Base-by-base conservation (phyloP, 2,329 filamentous ascomycete species). In the Sphaerulina musiva region DNA sequence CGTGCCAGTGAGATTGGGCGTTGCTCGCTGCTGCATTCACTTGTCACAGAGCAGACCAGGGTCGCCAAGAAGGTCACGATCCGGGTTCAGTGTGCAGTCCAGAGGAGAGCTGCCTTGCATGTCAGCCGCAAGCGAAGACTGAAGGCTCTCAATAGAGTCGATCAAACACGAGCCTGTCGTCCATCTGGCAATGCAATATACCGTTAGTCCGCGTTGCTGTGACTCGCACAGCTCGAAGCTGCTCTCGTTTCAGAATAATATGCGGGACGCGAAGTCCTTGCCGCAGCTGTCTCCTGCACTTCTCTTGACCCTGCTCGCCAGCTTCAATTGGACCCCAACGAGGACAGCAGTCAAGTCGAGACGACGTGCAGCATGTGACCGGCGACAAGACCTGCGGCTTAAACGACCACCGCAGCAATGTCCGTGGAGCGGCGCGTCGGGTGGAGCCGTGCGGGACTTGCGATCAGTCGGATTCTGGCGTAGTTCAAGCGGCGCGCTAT, bases 221-320 rank as follows among this genome's bases (percentile, higher is more conserved):
- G 36, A 12, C 36, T 12, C 12, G 23, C 23, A 40, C 43, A 48
- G 50, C 43, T 46, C 44, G 36, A 40, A 49, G 29, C 43, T 45
- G 32, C 49, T 39, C 26, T 39, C 26, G 51, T 59, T 48, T 56
- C 57, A 53, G 45, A 56, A 50, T 23, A 45, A 47, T 31, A 34
- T 8, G 38, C 54, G 48, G 48, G 51, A 56, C 46, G 54, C 47
- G 48, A 43, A 17, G 57, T 45, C 48, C 53, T 52, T 54, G 53
- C 40, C 29, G 34, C 20, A 20, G n/a, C 46, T 40, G 23, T 42
- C 34, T 23, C 29, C 11, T 41, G n/a, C 26, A 47, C 36, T 26
- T 31, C 42, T 20, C 11, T 17, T 26, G 23, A 17, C 20, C 29
- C 44, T 29, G 29, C 17, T 14, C 29, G 44, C 12, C 12, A 11